Evolutionary conservation across 2,329 filamentous ascomycete species (phyloP).

Genomic region (Waltergamsia citrina): DNA sequence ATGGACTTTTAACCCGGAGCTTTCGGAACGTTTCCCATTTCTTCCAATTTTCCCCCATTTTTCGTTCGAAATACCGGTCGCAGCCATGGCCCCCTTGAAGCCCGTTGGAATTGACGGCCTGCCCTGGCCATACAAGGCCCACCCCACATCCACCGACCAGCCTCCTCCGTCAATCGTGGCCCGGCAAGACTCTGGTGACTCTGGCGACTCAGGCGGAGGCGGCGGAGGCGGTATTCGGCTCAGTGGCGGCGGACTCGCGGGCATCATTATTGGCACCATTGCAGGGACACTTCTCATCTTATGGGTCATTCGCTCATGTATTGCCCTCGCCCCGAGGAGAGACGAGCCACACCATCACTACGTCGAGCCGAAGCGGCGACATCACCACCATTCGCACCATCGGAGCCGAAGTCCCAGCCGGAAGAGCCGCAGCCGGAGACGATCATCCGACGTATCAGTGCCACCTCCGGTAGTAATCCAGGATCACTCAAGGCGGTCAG

Average conservation of each 20-base stretch:
- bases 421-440: neutral
- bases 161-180: neutral
- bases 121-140: neutral
- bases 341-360: constrained; percentile 18
- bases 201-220: constrained; percentile 8
- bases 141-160: neutral
- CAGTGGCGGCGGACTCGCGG: constrained; percentile 38
- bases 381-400: constrained; percentile 9
- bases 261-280: constrained; percentile 39
- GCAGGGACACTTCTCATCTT: constrained; percentile 32
- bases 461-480: neutral
- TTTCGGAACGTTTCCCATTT: no score
- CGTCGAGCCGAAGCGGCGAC: constrained; percentile 12
- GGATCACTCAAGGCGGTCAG: neutral
- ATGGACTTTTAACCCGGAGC: no score
- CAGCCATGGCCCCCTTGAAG: constrained; percentile 1
- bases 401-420: neutral
- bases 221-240: constrained; percentile 16
- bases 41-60: no score
- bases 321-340: constrained; percentile 21
- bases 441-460: neutral
- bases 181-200: constrained; percentile 9
- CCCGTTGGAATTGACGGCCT: neutral
- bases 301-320: constrained; percentile 36
- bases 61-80: no score